Evolutionary conservation across 345 rosid genomes (phyloP).

Genomic region (Fremontodendron californicum): DNA sequence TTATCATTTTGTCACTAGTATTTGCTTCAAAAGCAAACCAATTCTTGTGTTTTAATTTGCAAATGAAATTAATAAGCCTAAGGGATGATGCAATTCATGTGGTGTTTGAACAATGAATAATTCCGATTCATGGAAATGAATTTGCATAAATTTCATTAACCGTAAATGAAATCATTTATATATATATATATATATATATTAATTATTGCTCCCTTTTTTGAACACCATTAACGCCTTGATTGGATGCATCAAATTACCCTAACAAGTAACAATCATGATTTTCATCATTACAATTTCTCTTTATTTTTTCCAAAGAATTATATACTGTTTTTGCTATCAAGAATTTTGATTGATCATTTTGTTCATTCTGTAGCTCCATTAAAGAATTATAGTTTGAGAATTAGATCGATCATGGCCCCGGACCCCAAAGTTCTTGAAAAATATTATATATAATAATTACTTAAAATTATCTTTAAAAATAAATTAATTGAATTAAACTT

Average conservation of each 20-base stretch:
- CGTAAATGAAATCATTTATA: too few relatives aligned
- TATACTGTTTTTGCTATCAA: neutral
- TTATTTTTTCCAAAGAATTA: neutral
- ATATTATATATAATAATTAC: neutral
- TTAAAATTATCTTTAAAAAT: too few relatives aligned
- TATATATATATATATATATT: too few relatives aligned
- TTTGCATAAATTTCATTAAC: too few relatives aligned
- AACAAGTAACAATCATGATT: neutral
- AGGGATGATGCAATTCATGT: neutral
- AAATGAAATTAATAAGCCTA: neutral
- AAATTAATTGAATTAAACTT: too few relatives aligned
- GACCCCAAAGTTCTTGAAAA: neutral
- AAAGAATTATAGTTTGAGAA: neutral
- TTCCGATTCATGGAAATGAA: neutral
- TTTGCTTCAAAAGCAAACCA: neutral
- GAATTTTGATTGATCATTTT: neutral
- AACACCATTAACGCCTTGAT: neutral
- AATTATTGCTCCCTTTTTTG: neutral
- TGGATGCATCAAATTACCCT: neutral
- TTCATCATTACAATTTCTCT: neutral
- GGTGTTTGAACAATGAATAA: neutral
- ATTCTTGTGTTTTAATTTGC: neutral
- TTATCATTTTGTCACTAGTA: too few relatives aligned
- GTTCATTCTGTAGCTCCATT: neutral
- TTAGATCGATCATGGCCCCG: neutral